Evolutionary conservation across 1,284 basidiomycete genomes (phyloP), one percentile per base, ranked within the genome.

Genomic region (Ustanciosporium gigantosporum): DNA sequence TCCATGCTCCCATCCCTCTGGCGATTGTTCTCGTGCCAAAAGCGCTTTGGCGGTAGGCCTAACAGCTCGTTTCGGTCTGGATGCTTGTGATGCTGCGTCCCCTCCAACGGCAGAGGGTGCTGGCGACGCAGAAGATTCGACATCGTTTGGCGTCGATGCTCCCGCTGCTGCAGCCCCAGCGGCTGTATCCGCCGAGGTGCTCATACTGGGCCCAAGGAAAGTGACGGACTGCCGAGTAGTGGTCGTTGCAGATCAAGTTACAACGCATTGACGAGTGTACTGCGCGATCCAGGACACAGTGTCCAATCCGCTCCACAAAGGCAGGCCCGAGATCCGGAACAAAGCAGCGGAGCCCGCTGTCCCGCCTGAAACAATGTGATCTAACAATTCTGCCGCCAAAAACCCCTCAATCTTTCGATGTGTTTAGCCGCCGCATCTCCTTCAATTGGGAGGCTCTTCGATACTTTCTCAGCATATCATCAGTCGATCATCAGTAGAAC

Each of bases 1-100:
- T 17, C 62, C 57, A 46, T 60, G 61, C 29, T 61, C 62, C 52
- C 52, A 60, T 25, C 47, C 62, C 14, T 61, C 62, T 11, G 62
- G 62, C 14, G 62, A 66, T 29, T 56, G 52, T 32, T 66, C 62
- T 15, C 62, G 43, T 4, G 62, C 62, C 19, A 57, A n/a, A 5
- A 66, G 36, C 7, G 62, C 57, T 24, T 66, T 66, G 23, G 46
- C 57, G 7, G 62, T 61, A 9, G 62, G 62, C 4, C 57, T 47
- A 4, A 57, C 49, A 11, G 62, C 47, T 14, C 62, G 51, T 21
- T 51, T 50, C n/a, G 60, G 60, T 44, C 60, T 43, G 5, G 42
- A 27, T n/a, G 46, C 58, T 16, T 32, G 41, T 3, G 41, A 32
- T 3, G 37, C 38, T 8, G 29, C 27, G 19, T 45, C 50, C 5